Percentiles rank a stretch among this genome's conserved stretches.
Conservation (phyloP, 768 basidiomycete species). For the Lentinula lateritia region DNA sequence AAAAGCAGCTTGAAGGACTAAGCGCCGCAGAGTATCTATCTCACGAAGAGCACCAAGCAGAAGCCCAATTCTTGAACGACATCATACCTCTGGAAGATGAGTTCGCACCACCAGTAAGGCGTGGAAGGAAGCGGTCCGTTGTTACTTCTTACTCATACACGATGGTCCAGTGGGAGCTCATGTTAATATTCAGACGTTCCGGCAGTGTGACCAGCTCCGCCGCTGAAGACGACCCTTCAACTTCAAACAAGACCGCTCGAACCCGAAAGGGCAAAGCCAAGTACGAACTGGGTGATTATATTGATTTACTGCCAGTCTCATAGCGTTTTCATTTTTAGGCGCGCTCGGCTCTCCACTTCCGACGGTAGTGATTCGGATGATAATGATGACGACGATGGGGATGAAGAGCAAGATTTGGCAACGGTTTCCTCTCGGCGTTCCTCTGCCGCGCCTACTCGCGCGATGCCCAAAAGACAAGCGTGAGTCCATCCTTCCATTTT, state of each 20-base stretch:
- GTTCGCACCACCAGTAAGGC: conserved; percentile 29
- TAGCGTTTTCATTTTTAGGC: conserved; percentile 27
- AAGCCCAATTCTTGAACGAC: conserved; percentile 65
- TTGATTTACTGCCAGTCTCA: background rate
- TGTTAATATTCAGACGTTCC: conserved; percentile 42
- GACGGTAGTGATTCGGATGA: conserved; percentile 41
- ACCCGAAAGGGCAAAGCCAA: conserved; percentile 32
- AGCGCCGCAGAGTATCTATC: conserved; percentile 24
- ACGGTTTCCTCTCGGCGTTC: conserved; percentile 11
- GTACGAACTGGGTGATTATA: conserved; percentile 21
- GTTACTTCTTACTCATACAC: background rate
- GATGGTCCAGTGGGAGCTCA: background rate
- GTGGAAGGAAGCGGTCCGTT: conserved; percentile 43
- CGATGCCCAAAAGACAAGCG: conserved; percentile 55
- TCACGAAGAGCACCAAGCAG: conserved; percentile 65
- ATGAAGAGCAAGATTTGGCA: conserved; percentile 25
- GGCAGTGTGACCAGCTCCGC: conserved; percentile 47
- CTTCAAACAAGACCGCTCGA: conserved; percentile 27
- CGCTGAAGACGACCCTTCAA: conserved; percentile 33
- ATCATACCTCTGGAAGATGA: conserved; percentile 68
- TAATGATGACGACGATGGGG: conserved; percentile 22
- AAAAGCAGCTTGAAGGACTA: conserved; percentile 2
- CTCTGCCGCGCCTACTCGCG: conserved; percentile 37
- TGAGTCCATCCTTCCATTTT: conserved; percentile 25
- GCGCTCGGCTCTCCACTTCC: conserved; percentile 49